phyloP scores from a whole-genome alignment of 2,329 filamentous ascomycete species.

The Rhynchosporium secalis region DNA sequence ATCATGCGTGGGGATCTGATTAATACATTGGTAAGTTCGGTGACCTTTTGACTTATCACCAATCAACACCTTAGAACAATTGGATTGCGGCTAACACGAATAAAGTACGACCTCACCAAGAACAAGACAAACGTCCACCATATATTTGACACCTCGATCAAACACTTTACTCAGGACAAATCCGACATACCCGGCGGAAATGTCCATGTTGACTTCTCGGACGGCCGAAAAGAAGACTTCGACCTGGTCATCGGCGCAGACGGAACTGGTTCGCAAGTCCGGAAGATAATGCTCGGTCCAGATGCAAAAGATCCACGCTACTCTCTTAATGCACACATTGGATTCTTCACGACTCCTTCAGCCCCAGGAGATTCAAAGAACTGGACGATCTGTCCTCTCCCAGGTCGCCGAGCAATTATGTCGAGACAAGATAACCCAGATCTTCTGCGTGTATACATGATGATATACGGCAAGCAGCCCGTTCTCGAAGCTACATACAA shows the following conservation, averaged over 20 bases:
- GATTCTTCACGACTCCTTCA: slow-evolving; percentile 43
- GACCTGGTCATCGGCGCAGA: slow-evolving; percentile 58
- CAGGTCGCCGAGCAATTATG: slow-evolving; percentile 43
- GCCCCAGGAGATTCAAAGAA: slow-evolving; percentile 39
- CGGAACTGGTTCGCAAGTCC: slow-evolving; percentile 51
- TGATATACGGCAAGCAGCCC: slow-evolving; percentile 36
- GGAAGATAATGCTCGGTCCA: slow-evolving; percentile 44
- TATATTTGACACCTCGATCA: slow-evolving; percentile 38
- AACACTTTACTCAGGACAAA: slow-evolving; percentile 30
- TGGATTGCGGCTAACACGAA: background rate
- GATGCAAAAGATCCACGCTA: slow-evolving; percentile 28
- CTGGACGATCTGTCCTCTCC: slow-evolving; percentile 42
- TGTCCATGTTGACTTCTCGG: slow-evolving; percentile 38
- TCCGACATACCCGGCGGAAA: slow-evolving; percentile 4
- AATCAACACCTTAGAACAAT: too few relatives aligned
- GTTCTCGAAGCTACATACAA: background rate
- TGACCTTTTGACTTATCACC: too few relatives aligned
- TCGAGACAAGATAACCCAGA: slow-evolving; percentile 44
- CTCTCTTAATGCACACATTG: slow-evolving; percentile 36
- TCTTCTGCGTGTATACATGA: slow-evolving; percentile 44
- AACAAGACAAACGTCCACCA: slow-evolving; percentile 33
- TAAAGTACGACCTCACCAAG: slow-evolving; percentile 42
- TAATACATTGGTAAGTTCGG: slow-evolving; percentile 35
- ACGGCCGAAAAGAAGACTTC: slow-evolving; percentile 32
- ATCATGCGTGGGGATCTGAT: slow-evolving; percentile 48